Base-by-base conservation (phyloP, 202 grass and related monocot species). In the Carex sylvatica region DNA sequence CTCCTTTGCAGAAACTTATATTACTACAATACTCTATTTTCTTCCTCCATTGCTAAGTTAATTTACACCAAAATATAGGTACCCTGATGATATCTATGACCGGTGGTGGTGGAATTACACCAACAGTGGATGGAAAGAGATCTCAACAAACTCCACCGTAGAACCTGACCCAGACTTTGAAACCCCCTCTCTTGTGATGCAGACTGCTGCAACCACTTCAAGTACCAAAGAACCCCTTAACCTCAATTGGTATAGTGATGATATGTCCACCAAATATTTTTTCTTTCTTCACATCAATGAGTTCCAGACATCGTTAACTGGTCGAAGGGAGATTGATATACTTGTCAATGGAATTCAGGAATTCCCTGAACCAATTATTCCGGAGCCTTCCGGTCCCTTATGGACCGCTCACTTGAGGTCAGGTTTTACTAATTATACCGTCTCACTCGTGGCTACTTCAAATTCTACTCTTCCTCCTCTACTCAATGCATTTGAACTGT, bases 401-500 rank as follows among this genome's bases (percentile, higher is more conserved):
- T 36, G 0, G 35, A 6, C 35, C 35, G 0, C 35, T 5, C 4
- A 6, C 42, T 46, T 1, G 42, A 2, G 7, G 1, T 36, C 35
- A 36, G 35, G 7, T 30, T 18, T 52, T 65, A n/a, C 12, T 49
- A 18, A 61, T 63, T 84, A 84, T 78, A 71, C 4, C 16, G 30
- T 80, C 23, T 20, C 65, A 14, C 3, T 88, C 9, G 5, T 4
- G 30, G 28, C 63, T 24, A 56, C 86, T 15, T 56, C 46, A 63
- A 6, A 53, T 15, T 84, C 81, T 7, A 66, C 15, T 26, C 9
- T 81, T 11, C 86, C 86, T 0, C 90, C 90, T 15, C 72, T 90
- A 62, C 77, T 92, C 28, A 94, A 90, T 81, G 89, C 88, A 44
- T 35, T 30, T 22, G 86, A 88, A 65, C 12, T 81, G 16, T 84